Percentiles rank a stretch among this genome's conserved stretches.
Evolutionary conservation across 2,329 filamentous ascomycete species (phyloP).

Genomic region (Teratosphaeria gauchensis): DNA sequence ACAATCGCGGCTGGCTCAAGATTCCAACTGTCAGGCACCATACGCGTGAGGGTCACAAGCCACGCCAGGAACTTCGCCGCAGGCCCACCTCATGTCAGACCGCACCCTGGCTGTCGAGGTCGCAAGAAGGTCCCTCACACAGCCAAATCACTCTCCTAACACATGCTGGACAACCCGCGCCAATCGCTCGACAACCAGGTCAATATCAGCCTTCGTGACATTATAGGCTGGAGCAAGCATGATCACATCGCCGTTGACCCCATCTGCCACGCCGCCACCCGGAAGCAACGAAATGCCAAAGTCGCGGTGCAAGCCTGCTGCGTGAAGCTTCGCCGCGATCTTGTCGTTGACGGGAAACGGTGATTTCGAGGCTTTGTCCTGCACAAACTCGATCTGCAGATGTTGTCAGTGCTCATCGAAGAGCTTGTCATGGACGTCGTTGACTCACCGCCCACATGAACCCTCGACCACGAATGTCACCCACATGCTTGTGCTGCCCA

Average conservation of each 20-base stretch:
- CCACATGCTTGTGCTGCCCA: slow-evolving; percentile 40
- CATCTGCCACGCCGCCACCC: slow-evolving; percentile 49
- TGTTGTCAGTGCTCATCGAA: not conserved
- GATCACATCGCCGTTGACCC: slow-evolving; percentile 52
- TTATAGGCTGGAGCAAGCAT: slow-evolving; percentile 60
- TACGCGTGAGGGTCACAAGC: no score
- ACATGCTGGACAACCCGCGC: not conserved
- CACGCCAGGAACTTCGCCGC: no score
- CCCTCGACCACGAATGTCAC: slow-evolving; percentile 49
- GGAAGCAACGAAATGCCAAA: slow-evolving; percentile 51
- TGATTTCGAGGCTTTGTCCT: slow-evolving; percentile 41
- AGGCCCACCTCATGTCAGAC: no score
- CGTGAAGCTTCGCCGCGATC: slow-evolving; percentile 30
- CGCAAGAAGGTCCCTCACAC: no score
- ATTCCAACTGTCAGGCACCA: no score
- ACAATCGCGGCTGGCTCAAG: no score
- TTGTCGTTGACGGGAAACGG: slow-evolving; percentile 38
- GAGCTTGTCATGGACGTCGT: not conserved
- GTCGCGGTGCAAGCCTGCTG: not conserved
- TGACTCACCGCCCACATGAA: slow-evolving; percentile 39
- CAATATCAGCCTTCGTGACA: slow-evolving; percentile 45
- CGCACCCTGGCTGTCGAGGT: no score
- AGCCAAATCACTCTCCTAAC: not conserved
- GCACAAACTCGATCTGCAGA: slow-evolving; percentile 47
- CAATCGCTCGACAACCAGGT: slow-evolving; percentile 38